Conservation (phyloP, 345 rosid genomes). For the Heritiera fomes region DNA sequence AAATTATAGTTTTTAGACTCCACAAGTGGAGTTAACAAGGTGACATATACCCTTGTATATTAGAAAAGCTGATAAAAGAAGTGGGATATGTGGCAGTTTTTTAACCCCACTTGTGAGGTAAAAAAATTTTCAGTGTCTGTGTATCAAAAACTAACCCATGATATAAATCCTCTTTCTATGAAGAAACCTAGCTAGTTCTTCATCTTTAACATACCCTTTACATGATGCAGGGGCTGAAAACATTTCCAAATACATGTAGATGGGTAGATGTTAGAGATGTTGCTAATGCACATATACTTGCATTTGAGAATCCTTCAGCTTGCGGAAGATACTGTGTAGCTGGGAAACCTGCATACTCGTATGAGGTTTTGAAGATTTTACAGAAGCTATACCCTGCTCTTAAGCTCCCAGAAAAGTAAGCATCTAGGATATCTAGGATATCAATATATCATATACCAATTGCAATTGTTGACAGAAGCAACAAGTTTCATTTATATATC, state of each 20-base stretch:
- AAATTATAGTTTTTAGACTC: too few species aligned
- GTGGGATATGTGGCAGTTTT: too few species aligned
- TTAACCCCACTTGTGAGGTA: too few species aligned
- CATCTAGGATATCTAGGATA: too few species aligned
- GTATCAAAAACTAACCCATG: too few species aligned
- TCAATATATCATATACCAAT: not conserved
- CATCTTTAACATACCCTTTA: not conserved
- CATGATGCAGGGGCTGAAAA: not conserved
- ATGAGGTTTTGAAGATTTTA: conserved; percentile 18
- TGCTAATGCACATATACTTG: conserved; percentile 50
- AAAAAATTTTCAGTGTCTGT: too few species aligned
- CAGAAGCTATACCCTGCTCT: conserved; percentile 27
- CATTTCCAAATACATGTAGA: not conserved
- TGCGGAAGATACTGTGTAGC: conserved; percentile 40
- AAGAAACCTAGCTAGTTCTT: not conserved
- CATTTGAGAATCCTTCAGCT: conserved; percentile 45
- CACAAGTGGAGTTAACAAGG: too few species aligned
- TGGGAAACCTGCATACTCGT: conserved; percentile 16
- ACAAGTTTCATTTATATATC: too few species aligned
- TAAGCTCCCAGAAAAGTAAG: not conserved
- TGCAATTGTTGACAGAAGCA: too few species aligned
- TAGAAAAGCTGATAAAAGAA: too few species aligned
- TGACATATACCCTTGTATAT: too few species aligned
- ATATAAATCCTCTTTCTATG: not conserved
- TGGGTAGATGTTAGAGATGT: conserved; percentile 47